Evolutionary conservation across 2,329 filamentous ascomycete genomes (phyloP).

Genomic region (Pestalotiopsis sp.): DNA sequence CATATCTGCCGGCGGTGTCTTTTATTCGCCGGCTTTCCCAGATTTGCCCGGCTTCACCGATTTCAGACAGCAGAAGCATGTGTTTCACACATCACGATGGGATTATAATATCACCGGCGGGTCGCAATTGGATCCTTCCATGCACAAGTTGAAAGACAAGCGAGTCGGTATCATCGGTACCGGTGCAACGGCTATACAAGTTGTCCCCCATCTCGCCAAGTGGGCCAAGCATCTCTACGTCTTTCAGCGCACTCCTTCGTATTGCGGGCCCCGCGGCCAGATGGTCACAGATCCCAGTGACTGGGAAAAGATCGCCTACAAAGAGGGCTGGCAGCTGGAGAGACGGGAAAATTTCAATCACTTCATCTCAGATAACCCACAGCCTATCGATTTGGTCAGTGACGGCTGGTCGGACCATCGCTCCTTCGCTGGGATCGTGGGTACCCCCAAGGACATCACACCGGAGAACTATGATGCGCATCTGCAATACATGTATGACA

Average conservation of each 20-base stretch:
- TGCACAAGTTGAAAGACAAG: constrained; percentile 46
- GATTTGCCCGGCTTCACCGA: neutral
- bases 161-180: constrained; percentile 51
- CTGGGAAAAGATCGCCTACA: neutral
- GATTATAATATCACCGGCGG: constrained; percentile 44
- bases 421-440: constrained; percentile 26
- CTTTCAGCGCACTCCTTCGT: constrained; percentile 56
- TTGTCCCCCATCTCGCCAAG: constrained; percentile 43
- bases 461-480: constrained; percentile 21
- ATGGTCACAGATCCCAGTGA: constrained; percentile 27
- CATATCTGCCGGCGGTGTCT: neutral
- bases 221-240: constrained; percentile 52
- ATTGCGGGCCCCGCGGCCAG: constrained; percentile 38
- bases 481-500: neutral
- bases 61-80: constrained; percentile 13
- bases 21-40: neutral
- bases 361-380: constrained; percentile 27
- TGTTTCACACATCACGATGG: constrained; percentile 49
- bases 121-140: constrained; percentile 34
- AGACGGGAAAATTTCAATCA: constrained; percentile 39
- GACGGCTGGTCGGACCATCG: constrained; percentile 36
- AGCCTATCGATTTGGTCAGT: constrained; percentile 33
- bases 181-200: constrained; percentile 48
- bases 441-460: constrained; percentile 20
- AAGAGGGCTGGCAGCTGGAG: constrained; percentile 34